Percentiles rank a stretch among this genome's conserved stretches.
Evolutionary conservation across 2,329 filamentous ascomycete genomes (phyloP).

Genomic region (Meredithiella fracta): DNA sequence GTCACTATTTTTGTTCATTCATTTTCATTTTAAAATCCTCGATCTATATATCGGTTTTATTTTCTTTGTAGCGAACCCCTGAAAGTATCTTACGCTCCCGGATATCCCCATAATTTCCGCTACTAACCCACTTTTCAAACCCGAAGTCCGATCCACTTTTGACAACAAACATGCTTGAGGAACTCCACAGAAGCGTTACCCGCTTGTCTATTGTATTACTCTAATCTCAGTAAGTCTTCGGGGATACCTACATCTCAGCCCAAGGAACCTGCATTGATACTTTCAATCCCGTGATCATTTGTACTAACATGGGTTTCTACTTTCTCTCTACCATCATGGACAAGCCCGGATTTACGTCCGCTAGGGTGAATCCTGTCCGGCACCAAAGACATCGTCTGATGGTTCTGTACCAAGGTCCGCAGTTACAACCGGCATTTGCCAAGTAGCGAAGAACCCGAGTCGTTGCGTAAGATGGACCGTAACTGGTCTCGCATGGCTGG

Average conservation of each 20-base stretch:
- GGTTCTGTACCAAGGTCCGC: slow-evolving; percentile 16
- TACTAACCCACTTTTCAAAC: neutral
- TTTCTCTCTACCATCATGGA: slow-evolving; percentile 1
- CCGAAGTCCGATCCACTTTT: neutral
- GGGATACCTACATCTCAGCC: too few relatives aligned
- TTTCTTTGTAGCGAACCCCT: too few relatives aligned
- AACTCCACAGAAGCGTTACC: slow-evolving; percentile 27
- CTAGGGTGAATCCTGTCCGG: slow-evolving; percentile 13
- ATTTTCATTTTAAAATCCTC: too few relatives aligned
- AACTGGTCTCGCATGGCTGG: neutral
- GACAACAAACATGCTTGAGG: slow-evolving; percentile 23
- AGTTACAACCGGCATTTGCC: slow-evolving; percentile 19
- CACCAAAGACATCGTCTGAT: slow-evolving; percentile 19
- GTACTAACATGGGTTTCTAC: neutral
- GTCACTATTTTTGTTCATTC: too few relatives aligned
- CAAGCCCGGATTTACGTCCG: neutral
- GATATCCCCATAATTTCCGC: neutral
- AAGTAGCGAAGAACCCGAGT: slow-evolving; percentile 19
- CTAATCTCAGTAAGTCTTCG: slow-evolving; percentile 28
- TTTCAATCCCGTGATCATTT: neutral
- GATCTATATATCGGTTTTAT: too few relatives aligned
- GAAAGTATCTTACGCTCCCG: neutral
- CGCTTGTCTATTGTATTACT: slow-evolving; percentile 33
- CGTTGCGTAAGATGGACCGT: neutral
- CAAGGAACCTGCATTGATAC: too few relatives aligned